Conservation (phyloP, 495 filamentous ascomycete species). For the Talaromyces nanjingensis region DNA sequence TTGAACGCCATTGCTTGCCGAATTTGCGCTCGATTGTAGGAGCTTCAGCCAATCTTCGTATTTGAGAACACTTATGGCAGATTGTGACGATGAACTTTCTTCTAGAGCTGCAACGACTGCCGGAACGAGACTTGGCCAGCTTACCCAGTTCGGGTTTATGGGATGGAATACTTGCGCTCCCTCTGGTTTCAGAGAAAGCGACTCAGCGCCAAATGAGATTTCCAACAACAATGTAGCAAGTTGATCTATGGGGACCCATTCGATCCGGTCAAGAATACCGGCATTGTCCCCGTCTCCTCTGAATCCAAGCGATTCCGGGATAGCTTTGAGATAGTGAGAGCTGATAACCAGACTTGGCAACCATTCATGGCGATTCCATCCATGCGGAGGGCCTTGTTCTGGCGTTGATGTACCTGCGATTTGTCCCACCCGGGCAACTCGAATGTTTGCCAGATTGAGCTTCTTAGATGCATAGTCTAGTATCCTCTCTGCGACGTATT, state of each 20-base stretch:
- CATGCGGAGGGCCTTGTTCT: slow-evolving; percentile 18
- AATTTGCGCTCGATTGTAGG: neutral
- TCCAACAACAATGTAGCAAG: slow-evolving; percentile 16
- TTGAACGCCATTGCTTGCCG: neutral
- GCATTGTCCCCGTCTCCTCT: neutral
- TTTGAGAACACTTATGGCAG: neutral
- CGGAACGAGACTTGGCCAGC: slow-evolving; percentile 5
- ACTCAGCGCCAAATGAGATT: neutral
- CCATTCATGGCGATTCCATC: slow-evolving; percentile 51
- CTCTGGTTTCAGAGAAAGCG: neutral
- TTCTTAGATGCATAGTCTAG: slow-evolving; percentile 10
- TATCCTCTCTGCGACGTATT: slow-evolving; percentile 18
- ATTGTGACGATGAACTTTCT: neutral
- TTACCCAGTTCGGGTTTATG: slow-evolving; percentile 4
- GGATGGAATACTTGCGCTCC: slow-evolving; percentile 6
- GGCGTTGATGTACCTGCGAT: slow-evolving; percentile 16
- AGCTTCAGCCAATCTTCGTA: slow-evolving; percentile 5
- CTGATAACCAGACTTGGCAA: slow-evolving; percentile 30
- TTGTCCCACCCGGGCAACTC: slow-evolving; percentile 16
- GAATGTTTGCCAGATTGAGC: slow-evolving; percentile 4
- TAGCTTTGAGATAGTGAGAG: slow-evolving; percentile 37
- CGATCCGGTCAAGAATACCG: slow-evolving; percentile 24
- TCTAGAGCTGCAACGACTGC: neutral
- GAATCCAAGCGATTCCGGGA: slow-evolving; percentile 31
- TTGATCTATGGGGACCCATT: slow-evolving; percentile 46